Base-by-base conservation (phyloP, 2,329 filamentous ascomycete species). In the Chaetomiaceae sp. region DNA sequence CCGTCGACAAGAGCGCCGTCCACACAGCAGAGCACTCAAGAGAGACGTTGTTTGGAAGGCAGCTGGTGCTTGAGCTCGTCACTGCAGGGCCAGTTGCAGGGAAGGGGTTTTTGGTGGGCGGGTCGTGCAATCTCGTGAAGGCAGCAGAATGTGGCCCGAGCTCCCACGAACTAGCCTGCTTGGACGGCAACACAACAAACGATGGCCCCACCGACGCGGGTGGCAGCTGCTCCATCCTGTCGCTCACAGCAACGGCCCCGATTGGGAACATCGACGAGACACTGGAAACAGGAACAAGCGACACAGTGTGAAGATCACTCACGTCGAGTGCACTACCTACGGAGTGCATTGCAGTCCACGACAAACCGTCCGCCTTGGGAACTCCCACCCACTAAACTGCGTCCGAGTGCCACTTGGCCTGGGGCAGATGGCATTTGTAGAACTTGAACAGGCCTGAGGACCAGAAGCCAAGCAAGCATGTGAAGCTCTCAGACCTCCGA, bases 151-250 rank as follows among this genome's bases (percentile, higher is more conserved):
- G 30, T 34, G 20, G 53, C 50, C 51, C 51, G 45, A 50, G 56
- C 57, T 55, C 47, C 44, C 27, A 38, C 42, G 51, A 44, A 24
- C 22, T 24, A 54, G 36, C 55, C 54, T 38, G 49, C 50, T 57
- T 56, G 37, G 54, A 49, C 42, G 22, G n/a, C 45, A 53, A 42
- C 44, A 50, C 51, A 60, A 60, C 58, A 60, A 60, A 56, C 45
- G 6, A 30, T 19, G 24, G 49, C 53, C 49, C 57, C 56, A 58
- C 56, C 47, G 41, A 29, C 57, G 57, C 57, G 57, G 50, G 37
- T 48, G 49, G 41, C 53, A 51, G 47, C 45, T 52, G 50, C 20
- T 30, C 34, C 19, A 15, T 34, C 41, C 51, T 49, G 53, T 54
- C 54, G 53, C 53, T 49, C 57, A 51, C 55, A 55, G 57, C 58